A percentile compares a stretch with the other conserved stretches of the same genome.
These are phyloP conservation scores for Pseudotulostoma volvatum DNA, from an alignment of 495 filamentous ascomycete species.

Conservation along the genomic window DNA sequence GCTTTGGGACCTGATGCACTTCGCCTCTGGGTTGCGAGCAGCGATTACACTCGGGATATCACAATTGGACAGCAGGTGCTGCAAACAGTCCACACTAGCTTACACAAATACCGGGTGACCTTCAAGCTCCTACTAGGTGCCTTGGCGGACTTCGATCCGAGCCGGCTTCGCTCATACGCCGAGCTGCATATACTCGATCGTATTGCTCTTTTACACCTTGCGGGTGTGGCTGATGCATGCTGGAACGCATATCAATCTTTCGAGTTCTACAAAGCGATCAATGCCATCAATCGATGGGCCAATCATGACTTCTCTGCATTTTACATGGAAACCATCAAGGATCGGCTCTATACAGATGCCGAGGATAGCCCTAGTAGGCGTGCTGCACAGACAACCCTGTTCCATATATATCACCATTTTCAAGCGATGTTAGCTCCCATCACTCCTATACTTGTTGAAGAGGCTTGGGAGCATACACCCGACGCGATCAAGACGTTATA, in stretches of 20 bases:
- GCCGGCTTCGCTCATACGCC: conserved; percentile 20
- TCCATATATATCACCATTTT: conserved; percentile 51
- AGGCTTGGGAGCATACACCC: conserved; percentile 68
- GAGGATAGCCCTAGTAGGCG: conserved; percentile 35
- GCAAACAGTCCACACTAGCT: conserved; percentile 48
- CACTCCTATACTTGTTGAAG: conserved; percentile 71
- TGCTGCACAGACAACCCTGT: conserved; percentile 49
- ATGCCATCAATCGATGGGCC: conserved; percentile 60
- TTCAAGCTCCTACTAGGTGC: conserved; percentile 80
- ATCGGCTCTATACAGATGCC: conserved; percentile 68
- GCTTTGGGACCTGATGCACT: conserved; percentile 65
- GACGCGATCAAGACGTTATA: conserved; percentile 37
- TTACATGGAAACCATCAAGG: conserved; percentile 85
- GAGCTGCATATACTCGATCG: conserved; percentile 41
- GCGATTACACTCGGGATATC: conserved; percentile 82
- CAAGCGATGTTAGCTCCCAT: conserved; percentile 65
- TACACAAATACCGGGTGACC: conserved; percentile 75
- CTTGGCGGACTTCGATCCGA: conserved; percentile 40
- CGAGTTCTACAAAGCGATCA: conserved; percentile 69
- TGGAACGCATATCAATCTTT: conserved; percentile 45
- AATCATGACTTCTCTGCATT: conserved; percentile 74
- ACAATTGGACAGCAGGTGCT: conserved; percentile 60
- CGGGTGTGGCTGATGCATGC: conserved; percentile 41
- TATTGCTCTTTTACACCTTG: conserved; percentile 62
- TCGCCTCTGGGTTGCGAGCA: conserved; percentile 81